Conservation (phyloP, 2,329 filamentous ascomycete species). For the Exophiala bonariae region DNA sequence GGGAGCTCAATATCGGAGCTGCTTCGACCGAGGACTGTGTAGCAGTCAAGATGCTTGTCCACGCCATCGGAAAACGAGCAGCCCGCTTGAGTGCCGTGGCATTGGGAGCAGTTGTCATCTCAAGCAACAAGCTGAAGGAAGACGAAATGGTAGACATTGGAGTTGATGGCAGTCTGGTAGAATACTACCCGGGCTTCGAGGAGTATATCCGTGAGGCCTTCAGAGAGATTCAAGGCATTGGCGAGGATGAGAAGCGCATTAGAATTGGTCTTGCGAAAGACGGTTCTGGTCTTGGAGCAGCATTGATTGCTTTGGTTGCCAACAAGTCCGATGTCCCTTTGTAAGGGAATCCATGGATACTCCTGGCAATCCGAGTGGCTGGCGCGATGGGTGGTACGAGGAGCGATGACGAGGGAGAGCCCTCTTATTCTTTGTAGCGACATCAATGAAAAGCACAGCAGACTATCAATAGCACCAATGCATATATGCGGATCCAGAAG, state of each 20-base stretch:
- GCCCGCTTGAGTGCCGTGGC: conserved; percentile 86
- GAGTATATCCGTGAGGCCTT: conserved; percentile 84
- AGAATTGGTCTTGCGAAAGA: conserved; percentile 96
- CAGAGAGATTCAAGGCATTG: conserved; percentile 73
- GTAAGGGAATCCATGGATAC: no score
- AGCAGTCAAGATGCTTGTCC: conserved; percentile 79
- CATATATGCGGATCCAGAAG: no score
- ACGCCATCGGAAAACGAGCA: conserved; percentile 82
- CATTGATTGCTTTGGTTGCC: conserved; percentile 88
- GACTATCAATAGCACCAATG: no score
- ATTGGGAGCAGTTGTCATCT: conserved; percentile 78
- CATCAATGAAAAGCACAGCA: no score
- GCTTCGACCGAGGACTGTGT: conserved; percentile 81
- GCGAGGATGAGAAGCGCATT: conserved; percentile 79
- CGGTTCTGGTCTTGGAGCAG: conserved; percentile 91
- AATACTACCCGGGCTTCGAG: conserved; percentile 93
- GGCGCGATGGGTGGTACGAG: no score
- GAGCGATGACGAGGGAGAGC: no score
- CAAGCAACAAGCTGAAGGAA: conserved; percentile 70
- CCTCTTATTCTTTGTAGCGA: no score
- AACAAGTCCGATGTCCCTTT: conserved; percentile 20
- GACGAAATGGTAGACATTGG: conserved; percentile 82
- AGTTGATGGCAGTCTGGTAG: conserved; percentile 90
- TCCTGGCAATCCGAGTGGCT: no score
- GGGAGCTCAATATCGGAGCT: conserved; percentile 72